These are phyloP conservation scores for Quercus suber DNA, from an alignment of 306 rosid genomes.

Conservation along the genomic window DNA sequence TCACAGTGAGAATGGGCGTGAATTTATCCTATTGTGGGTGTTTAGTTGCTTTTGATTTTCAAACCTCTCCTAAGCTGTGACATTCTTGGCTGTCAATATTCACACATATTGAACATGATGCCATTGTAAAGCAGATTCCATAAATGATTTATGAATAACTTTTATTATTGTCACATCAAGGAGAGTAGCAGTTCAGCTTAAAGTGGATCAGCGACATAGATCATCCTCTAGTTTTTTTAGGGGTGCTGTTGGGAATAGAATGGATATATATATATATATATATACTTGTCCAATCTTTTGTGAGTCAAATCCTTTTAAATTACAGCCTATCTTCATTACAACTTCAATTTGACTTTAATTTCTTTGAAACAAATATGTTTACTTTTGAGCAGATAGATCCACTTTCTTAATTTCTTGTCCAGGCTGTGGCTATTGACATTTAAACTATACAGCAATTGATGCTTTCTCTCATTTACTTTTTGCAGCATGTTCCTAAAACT, in stretches of 20 bases:
- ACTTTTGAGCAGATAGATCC: neutral
- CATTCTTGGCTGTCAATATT: neutral
- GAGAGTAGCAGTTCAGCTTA: neutral
- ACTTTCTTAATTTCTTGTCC: neutral
- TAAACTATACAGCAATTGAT: neutral
- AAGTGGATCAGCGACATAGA: neutral
- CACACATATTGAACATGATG: neutral
- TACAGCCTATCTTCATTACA: too few species aligned
- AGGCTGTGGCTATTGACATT: neutral
- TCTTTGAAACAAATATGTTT: neutral
- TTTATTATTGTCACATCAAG: neutral
- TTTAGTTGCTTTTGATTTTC: neutral
- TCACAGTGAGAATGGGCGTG: neutral
- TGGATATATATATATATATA: neutral
- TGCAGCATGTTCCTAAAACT: conserved; percentile 92
- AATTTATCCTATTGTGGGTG: neutral
- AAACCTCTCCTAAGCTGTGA: neutral
- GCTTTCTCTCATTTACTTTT: conserved; percentile 12
- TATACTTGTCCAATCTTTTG: neutral
- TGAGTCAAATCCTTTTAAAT: neutral
- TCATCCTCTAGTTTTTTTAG: neutral
- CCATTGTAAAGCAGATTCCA: neutral
- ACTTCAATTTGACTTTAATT: neutral
- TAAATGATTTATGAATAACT: neutral
- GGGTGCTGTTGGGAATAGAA: neutral